Conservation (phyloP, 2,329 filamentous ascomycete species). For the Penicillium sp. region DNA sequence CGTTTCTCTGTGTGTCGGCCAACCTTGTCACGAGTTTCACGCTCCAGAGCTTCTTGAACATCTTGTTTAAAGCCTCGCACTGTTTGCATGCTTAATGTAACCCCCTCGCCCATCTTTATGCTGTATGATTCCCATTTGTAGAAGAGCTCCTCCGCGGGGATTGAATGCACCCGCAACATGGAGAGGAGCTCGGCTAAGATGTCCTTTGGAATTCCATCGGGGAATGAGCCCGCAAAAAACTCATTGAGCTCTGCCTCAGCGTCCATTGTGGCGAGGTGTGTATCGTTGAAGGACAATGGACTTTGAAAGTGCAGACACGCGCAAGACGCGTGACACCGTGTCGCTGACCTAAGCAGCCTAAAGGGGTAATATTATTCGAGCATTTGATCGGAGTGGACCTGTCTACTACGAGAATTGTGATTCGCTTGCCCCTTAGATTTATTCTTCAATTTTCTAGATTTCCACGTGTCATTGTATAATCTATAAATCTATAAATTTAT, state of each 20-base stretch:
- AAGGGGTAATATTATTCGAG: conserved; percentile 17
- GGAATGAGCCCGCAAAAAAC: conserved; percentile 57
- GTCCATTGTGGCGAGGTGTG: conserved; percentile 42
- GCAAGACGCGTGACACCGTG: conserved; percentile 20
- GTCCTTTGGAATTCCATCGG: conserved; percentile 66
- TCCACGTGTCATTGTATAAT: not conserved
- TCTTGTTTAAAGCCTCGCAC: conserved; percentile 80
- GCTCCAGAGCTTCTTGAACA: conserved; percentile 79
- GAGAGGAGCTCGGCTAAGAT: conserved; percentile 78
- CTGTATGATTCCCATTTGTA: conserved; percentile 99
- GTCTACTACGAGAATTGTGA: conserved; percentile 6
- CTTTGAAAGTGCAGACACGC: conserved; percentile 9
- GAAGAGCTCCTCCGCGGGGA: conserved; percentile 82
- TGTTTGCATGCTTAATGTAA: conserved; percentile 66
- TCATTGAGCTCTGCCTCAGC: conserved; percentile 55
- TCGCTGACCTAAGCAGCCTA: conserved; percentile 21
- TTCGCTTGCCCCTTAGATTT: not conserved
- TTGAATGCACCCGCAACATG: conserved; percentile 77
- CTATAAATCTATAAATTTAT: not conserved
- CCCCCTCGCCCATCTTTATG: conserved; percentile 88
- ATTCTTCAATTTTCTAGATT: not conserved
- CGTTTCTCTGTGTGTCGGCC: conserved; percentile 62
- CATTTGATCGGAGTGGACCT: conserved; percentile 15
- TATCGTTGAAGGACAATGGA: not conserved
- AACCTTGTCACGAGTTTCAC: conserved; percentile 66